phyloP scores from a whole-genome alignment of 257 asterid species.

The Buddleja alternifolia region DNA sequence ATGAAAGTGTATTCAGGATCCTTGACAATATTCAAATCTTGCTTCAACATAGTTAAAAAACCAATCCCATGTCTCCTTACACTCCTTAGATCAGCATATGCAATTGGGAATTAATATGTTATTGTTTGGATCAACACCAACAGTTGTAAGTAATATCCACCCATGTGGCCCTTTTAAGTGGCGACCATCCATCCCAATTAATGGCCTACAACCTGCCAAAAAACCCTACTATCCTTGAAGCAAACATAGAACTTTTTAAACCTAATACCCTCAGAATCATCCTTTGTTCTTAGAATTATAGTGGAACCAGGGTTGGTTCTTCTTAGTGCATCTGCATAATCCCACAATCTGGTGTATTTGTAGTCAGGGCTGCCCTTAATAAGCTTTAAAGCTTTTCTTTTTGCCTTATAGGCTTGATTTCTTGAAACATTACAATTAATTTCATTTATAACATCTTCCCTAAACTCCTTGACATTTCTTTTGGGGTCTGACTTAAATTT shows the following conservation, averaged over 20 bases:
- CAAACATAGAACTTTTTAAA: no score
- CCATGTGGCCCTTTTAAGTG: background rate
- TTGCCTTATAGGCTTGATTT: background rate
- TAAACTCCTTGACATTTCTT: background rate
- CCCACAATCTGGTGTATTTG: no score
- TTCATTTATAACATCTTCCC: background rate
- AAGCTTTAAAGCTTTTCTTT: no score
- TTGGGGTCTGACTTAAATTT: background rate
- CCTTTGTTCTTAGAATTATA: no score
- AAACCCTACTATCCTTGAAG: background rate
- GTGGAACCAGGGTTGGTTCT: no score
- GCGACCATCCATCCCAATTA: background rate
- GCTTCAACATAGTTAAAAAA: background rate
- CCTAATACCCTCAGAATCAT: no score
- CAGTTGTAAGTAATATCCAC: background rate
- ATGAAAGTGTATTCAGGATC: no score
- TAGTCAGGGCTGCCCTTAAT: no score
- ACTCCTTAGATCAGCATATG: background rate
- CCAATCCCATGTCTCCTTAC: background rate
- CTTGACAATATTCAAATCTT: no score
- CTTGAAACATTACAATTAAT: background rate
- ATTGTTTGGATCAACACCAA: background rate
- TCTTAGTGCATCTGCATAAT: no score
- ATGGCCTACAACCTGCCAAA: background rate
- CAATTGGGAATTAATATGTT: background rate